Base-by-base conservation (phyloP, 2,329 filamentous ascomycete genomes). In the Alternaria tenuissima region DNA sequence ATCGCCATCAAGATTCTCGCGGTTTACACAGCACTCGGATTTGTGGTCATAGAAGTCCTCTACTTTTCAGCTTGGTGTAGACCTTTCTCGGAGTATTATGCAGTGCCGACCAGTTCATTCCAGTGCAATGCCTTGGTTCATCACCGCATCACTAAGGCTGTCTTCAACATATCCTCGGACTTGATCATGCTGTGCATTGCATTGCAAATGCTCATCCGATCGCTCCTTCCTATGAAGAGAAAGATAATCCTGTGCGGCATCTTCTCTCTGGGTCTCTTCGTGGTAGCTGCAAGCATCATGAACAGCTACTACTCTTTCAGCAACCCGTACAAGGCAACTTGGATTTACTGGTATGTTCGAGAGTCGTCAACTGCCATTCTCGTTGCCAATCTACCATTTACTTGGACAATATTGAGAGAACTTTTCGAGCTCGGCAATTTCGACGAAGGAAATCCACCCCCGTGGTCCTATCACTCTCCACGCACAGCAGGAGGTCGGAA, bases 181-280 rank as follows among this genome's bases (percentile, higher is more conserved):
- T 34, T 80, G n/a, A 68, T 80, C 55, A 82, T 84, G 74, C 70
- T 84, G 14, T 73, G 68, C 20, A 80, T 84, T 39, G 80, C 77
- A 3, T 71, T 83, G 1, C 81, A 80, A 5, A 81, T 84, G 73
- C 80, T 84, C 53, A 67, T 83, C 34, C 73, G 78, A 16, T 77
- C 79, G 43, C 68, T 76, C 3, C 68, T 84, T 5, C 81, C 81
- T 0, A 69, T 77, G 57, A 76, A 77, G 42, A 78, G 85, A 48
- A 89, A 89, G 68, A 48, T 86, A 0, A 81, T 87, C 1, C 79
- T 89, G 0, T 82, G 84, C 57, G 80, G 76, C 44, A 82, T 89
- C 55, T 88, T 89, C 72, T 82, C 81, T 3, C 76, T 89, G 0
- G 87, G 87, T 4, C 67, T 77, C 34, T 85, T 84, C 67, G 84